Evolutionary conservation across 257 asterid species (phyloP).

Genomic region (Salvia splendens): DNA sequence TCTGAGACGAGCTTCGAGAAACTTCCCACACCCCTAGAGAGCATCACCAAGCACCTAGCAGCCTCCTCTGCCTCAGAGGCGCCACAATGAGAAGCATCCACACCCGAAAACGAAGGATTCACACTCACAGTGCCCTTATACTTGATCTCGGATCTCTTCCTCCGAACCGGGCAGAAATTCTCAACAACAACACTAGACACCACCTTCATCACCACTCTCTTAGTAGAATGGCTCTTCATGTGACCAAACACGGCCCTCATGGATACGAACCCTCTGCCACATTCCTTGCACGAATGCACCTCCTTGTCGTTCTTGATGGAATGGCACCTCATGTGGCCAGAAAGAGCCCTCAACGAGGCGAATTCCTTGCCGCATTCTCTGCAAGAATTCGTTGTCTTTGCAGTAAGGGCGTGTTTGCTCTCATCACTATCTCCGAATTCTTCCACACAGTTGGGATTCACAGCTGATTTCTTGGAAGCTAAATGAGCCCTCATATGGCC

Average conservation of each 20-base stretch:
- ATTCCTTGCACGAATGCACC: conserved; percentile 54
- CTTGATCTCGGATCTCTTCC: conserved; percentile 64
- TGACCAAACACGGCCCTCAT: conserved; percentile 82
- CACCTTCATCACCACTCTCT: conserved; percentile 39
- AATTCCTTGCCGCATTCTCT: conserved; percentile 66
- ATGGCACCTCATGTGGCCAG: conserved; percentile 83
- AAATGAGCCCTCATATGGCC: conserved; percentile 92
- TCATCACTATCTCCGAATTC: conserved; percentile 40
- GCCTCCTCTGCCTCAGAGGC: conserved; percentile 49
- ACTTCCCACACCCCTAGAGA: conserved; percentile 54
- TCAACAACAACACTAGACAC: conserved; percentile 34
- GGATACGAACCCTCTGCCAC: conserved; percentile 70
- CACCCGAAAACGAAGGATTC: conserved; percentile 36
- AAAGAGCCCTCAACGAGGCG: conserved; percentile 62
- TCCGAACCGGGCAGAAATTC: conserved; percentile 49
- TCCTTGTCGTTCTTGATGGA: conserved; percentile 45
- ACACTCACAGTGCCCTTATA: conserved; percentile 41
- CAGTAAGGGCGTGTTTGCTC: conserved; percentile 31
- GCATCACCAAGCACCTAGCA: conserved; percentile 68
- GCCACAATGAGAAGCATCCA: conserved; percentile 33
- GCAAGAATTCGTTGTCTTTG: conserved; percentile 38
- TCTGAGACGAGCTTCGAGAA: conserved; percentile 24
- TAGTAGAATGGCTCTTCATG: conserved; percentile 83
- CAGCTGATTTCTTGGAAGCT: conserved; percentile 52
- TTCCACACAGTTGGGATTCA: conserved; percentile 25